A percentile compares a stretch with the other conserved stretches of the same genome.
Evolutionary conservation across 768 basidiomycete species (phyloP).

Genomic region (Leccinum imitatum): DNA sequence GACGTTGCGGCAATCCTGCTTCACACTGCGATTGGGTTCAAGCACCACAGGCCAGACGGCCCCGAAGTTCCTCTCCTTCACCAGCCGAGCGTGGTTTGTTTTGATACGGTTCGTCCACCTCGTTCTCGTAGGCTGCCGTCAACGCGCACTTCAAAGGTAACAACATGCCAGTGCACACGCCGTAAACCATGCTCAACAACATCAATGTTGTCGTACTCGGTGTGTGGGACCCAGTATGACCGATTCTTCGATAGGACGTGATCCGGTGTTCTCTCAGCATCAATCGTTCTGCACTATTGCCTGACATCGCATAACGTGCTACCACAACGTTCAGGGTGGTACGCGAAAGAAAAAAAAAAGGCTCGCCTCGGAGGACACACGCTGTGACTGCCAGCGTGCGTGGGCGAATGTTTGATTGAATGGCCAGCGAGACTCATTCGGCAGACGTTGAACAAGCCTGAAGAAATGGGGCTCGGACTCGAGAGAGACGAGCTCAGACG

Average conservation of each 20-base stretch:
- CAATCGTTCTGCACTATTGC: background rate
- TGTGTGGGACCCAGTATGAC: background rate
- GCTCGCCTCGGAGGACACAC: background rate
- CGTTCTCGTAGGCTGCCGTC: background rate
- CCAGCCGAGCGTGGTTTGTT: background rate
- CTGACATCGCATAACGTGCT: background rate
- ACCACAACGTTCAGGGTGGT: background rate
- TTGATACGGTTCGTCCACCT: background rate
- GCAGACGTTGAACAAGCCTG: background rate
- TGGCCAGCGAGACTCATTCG: background rate
- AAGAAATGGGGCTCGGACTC: background rate
- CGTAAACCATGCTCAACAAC: background rate
- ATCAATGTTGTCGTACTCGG: background rate
- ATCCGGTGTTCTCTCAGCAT: background rate
- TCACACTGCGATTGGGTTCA: background rate
- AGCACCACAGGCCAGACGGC: background rate
- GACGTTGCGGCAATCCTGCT: background rate
- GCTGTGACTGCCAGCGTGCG: background rate
- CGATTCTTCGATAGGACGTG: background rate
- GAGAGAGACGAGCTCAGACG: background rate
- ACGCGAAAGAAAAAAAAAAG: background rate
- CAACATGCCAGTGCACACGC: background rate
- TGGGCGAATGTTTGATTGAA: background rate
- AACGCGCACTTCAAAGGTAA: background rate
- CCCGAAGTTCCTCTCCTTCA: background rate